A percentile compares a stretch with the other conserved stretches of the same genome.
These are phyloP conservation scores for Suillus paluster DNA, from an alignment of 768 basidiomycete genomes.

Conservation along the genomic window DNA sequence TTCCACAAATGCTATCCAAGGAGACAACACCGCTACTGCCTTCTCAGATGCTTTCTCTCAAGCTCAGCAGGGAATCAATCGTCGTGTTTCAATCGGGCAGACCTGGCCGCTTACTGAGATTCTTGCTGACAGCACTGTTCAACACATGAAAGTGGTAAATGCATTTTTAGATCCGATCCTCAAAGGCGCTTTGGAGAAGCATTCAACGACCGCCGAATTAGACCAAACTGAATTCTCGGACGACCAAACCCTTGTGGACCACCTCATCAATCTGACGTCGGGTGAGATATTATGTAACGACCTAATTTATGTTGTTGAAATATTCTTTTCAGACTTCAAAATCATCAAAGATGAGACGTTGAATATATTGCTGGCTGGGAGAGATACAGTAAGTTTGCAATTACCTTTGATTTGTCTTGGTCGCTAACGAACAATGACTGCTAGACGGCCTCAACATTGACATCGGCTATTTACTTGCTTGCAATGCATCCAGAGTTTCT, in stretches of 20 bases:
- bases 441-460: slow-evolving; percentile 50
- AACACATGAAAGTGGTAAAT: slow-evolving; percentile 44
- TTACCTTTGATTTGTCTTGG: neutral
- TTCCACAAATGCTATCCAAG: slow-evolving; percentile 9
- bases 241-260: slow-evolving; percentile 46
- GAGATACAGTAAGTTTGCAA: slow-evolving; percentile 42
- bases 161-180: slow-evolving; percentile 45
- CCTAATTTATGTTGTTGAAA: neutral
- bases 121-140: slow-evolving; percentile 31
- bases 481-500: slow-evolving; percentile 49
- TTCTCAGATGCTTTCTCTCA: slow-evolving; percentile 40
- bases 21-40: slow-evolving; percentile 19
- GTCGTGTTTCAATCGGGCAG: slow-evolving; percentile 34
- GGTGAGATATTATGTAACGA: slow-evolving; percentile 27
- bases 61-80: slow-evolving; percentile 36
- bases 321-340: slow-evolving; percentile 26
- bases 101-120: slow-evolving; percentile 48
- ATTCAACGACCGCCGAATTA: slow-evolving; percentile 12
- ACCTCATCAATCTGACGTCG: slow-evolving; percentile 42
- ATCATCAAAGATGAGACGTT: slow-evolving; percentile 47
- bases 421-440: slow-evolving; percentile 1
- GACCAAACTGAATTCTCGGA: slow-evolving; percentile 25
- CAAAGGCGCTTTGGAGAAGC: slow-evolving; percentile 37
- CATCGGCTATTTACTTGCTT: slow-evolving; percentile 50
- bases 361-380: slow-evolving; percentile 49